Base-by-base conservation (phyloP, 305 asterid species). In the Rubia balearica region DNA sequence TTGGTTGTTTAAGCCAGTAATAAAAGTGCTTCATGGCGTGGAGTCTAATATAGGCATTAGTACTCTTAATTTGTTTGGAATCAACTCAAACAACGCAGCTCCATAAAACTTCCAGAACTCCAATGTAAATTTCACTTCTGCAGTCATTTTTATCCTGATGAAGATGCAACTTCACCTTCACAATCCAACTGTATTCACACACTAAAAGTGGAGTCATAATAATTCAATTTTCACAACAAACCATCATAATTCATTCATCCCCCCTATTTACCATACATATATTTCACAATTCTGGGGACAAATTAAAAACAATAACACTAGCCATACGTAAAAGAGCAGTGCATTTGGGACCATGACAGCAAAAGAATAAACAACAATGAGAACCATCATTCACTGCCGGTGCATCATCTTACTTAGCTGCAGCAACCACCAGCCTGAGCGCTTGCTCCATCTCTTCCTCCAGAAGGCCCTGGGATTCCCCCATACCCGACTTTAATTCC, bases 401-500 rank as follows among this genome's bases (percentile, higher is more conserved):
- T 16, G 14, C 64, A 27, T 62, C 55, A 72, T 42, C 6, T 74
- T 61, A 62, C 61, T 83, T 75, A 86, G 81, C 85, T 72, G 74
- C 97, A 91, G 78, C 96, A 89, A 69, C 78, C 89, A 69, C 92
- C 93, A 67, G 82, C 86, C 77, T 79, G 92, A 77, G 90, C 27
- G 76, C 74, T 81, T 71, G 77, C 79, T 68, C 86, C 93, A 74
- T 80, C 89, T 78, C 93, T 83, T 78, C 90, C 90, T 27, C 83
- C 85, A 5, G 89, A 81, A 70, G 89, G 75, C 48, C 89, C 92
- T 2, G 85, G 85, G 46, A 83, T 76, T 75, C 87, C 91, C 40
- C 89, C 90, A 30, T 81, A 84, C 73, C 96, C 96, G 16, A 91
- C 86, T 80, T 88, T 88, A 74, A 91, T 89, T 38, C 96, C 96